Base-by-base conservation (phyloP, 345 rosid genomes). In the Gossypium sturtianum region DNA sequence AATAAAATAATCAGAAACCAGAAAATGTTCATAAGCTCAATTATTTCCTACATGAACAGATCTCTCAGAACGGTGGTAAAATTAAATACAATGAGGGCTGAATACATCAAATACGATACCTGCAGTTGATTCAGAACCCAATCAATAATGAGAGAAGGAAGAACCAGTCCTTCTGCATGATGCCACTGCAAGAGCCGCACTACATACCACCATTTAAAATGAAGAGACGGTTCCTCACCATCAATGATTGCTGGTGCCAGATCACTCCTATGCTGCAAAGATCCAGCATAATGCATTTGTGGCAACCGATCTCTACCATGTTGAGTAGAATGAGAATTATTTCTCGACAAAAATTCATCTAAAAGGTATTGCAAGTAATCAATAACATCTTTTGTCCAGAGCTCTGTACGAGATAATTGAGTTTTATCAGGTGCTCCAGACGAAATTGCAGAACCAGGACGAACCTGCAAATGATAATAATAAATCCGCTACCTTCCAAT, bases 161-260 rank as follows among this genome's bases (percentile, higher is more conserved):
- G 85, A 82, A 93, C 87, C 54, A 96, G 85, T 73, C 99, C 98
- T 80, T 91, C 99, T 56, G 95, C 84, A 82, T 83, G 87, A 84
- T 91, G 97, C 95, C 98, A 96, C 53, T 90, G 98, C 82, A 96
- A 80, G 57, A 96, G 95, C 71, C 95, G 89, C 77, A 92, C 95
- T 79, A 93, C 82, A 85, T 96, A 96, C 91, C 93, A 87, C 99
- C 98, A 96, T 81, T 90, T 96, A 71, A 86, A 84, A 84, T 91
- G 89, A 65, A 91, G 81, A 74, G 98, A 84, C 64, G 97, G 87
- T 82, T 96, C 99, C 45, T 91, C 99, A 25, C 90, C 85, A 63
- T 96, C 91, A 62, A 80, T 72, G 51, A 83, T 73, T 59, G 89
- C 74, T 51, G 89, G 79, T 79, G 87, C 76, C 64, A 86, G 76